Evolutionary conservation across 2,329 filamentous ascomycete genomes (phyloP).

Genomic region (Cladosporium sp.): DNA sequence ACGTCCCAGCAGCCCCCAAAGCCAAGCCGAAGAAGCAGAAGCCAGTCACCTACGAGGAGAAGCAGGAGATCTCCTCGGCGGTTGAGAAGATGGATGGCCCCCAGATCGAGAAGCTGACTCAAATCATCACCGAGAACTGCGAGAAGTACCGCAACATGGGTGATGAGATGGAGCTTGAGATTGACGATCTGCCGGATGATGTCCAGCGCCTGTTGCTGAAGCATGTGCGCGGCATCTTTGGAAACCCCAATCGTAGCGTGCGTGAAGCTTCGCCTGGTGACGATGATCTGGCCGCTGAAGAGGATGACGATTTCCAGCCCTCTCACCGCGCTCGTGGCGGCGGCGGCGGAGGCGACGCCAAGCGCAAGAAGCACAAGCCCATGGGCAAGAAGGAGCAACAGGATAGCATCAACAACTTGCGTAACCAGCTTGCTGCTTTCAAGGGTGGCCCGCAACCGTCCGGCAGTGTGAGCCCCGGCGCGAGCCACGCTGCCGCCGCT

Average conservation of each 20-base stretch:
- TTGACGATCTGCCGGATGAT: conserved; percentile 59
- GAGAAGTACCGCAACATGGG: conserved; percentile 64
- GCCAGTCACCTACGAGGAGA: conserved; percentile 75
- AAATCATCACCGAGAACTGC: conserved; percentile 85
- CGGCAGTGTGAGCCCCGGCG: conserved; percentile 30
- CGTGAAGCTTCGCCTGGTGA: conserved; percentile 31
- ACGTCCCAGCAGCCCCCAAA: conserved; percentile 32
- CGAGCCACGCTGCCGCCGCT: conserved; percentile 25
- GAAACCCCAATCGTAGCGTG: conserved; percentile 32
- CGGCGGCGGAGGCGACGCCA: conserved; percentile 40
- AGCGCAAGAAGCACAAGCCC: conserved; percentile 73
- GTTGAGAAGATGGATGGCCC: conserved; percentile 66
- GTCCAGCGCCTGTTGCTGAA: conserved; percentile 59
- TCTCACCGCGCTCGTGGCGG: conserved; percentile 30
- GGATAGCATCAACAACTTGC: conserved; percentile 64
- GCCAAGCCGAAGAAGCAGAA: conserved; percentile 61
- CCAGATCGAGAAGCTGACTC: conserved; percentile 78
- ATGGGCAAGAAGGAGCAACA: conserved; percentile 75
- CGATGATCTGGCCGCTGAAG: conserved; percentile 41
- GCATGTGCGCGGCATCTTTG: conserved; percentile 53
- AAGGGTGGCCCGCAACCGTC: conserved; percentile 21
- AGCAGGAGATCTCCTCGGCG: conserved; percentile 75
- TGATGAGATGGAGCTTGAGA: conserved; percentile 67
- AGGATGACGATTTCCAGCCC: conserved; percentile 54
- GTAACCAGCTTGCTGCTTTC: conserved; percentile 56